These are phyloP conservation scores for Psidium friedrichsthalianum DNA, from an alignment of 345 rosid species.

Conservation along the genomic window DNA sequence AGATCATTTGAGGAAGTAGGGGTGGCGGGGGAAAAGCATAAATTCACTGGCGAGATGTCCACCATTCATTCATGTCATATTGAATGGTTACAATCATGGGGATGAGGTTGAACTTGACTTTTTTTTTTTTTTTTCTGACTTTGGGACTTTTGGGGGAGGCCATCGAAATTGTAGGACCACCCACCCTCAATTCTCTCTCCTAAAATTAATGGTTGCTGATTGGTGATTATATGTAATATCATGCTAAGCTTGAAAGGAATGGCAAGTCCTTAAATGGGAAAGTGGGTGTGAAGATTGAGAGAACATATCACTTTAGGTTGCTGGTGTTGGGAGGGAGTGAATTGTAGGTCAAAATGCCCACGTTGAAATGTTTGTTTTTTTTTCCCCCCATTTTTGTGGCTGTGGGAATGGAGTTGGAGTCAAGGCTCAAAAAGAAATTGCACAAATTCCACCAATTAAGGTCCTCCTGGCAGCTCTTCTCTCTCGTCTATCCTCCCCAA, in stretches of 20 bases:
- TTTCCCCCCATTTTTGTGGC: slow-evolving; percentile 16
- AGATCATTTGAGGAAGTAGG: background rate
- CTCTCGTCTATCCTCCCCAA: background rate
- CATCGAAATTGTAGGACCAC: slow-evolving; percentile 6
- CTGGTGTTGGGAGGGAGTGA: slow-evolving; percentile 13
- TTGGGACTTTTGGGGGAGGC: slow-evolving; percentile 28
- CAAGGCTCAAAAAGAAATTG: slow-evolving; percentile 13
- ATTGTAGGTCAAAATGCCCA: slow-evolving; percentile 35
- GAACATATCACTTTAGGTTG: background rate
- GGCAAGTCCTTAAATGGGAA: slow-evolving; percentile 25
- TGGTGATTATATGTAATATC: slow-evolving; percentile 20
- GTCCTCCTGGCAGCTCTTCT: slow-evolving; percentile 3
- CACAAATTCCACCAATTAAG: slow-evolving; percentile 36
- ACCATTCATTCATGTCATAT: slow-evolving; percentile 1
- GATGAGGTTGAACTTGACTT: slow-evolving; percentile 26
- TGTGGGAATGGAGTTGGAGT: slow-evolving; percentile 26
- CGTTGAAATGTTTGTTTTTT: slow-evolving; percentile 9
- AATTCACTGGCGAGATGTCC: background rate
- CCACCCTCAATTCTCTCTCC: background rate
- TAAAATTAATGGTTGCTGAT: slow-evolving; percentile 19
- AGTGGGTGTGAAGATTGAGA: slow-evolving; percentile 17
- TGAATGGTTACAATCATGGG: slow-evolving; percentile 9
- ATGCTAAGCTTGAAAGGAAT: slow-evolving; percentile 7
- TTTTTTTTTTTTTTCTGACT: background rate
- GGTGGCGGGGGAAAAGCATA: background rate